These are phyloP conservation scores for Sanghuangporus weigelae DNA, from an alignment of 1,284 basidiomycete genomes.

Conservation along the genomic window DNA sequence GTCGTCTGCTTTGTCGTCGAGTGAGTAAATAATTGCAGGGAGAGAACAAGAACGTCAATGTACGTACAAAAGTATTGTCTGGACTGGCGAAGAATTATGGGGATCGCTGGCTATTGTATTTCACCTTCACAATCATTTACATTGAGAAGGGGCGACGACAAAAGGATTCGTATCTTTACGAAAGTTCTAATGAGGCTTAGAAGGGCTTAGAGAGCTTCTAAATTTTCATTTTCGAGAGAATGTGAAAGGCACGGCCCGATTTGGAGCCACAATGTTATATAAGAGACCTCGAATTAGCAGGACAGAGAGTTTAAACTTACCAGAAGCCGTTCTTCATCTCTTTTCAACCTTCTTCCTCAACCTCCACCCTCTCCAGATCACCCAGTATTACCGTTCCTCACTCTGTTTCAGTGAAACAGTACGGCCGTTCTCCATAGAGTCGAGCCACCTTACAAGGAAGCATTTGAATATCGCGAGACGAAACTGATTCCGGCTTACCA, in stretches of 20 bases:
- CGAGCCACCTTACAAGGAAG: neutral
- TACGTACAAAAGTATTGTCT: neutral
- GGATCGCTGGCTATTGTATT: neutral
- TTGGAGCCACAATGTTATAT: neutral
- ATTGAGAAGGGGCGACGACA: neutral
- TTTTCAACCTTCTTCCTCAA: conserved; percentile 3
- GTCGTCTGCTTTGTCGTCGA: too few relatives aligned
- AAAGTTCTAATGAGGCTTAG: neutral
- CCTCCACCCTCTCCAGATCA: neutral
- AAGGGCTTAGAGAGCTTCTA: neutral
- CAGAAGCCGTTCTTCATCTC: neutral
- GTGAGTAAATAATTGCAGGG: neutral
- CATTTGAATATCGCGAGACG: neutral
- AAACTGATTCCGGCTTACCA: neutral
- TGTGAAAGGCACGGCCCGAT: conserved; percentile 2
- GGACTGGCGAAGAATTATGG: neutral
- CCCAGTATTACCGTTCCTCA: neutral
- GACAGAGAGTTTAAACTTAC: neutral
- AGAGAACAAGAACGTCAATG: neutral
- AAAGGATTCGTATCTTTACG: neutral
- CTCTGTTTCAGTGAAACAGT: neutral
- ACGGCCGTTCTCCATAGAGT: neutral
- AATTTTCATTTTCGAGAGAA: neutral
- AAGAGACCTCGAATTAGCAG: neutral
- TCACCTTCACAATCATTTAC: neutral